Evolutionary conservation across 345 rosid species (phyloP), one percentile per base, ranked within the genome.

Genomic region (Syzygium aromaticum): DNA sequence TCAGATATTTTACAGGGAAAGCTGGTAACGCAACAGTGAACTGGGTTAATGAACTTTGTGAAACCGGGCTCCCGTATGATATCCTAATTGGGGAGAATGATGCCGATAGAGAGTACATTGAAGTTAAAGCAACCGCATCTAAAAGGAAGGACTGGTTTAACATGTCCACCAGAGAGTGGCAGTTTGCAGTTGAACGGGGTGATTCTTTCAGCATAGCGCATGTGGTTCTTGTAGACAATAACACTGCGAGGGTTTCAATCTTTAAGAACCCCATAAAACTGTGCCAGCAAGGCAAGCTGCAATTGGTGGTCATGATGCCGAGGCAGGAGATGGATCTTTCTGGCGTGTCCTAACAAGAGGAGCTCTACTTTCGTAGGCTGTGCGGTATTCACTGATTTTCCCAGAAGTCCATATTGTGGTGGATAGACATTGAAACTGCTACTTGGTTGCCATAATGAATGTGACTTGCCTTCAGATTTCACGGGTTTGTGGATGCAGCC

Each of bases 41-140:
- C 83, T 98, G 99, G 99, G 94, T 96, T 56, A 98, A 98, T 64
- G 94, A 94, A 87, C 92, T 89, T 52, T 90, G 86, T 28, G 99
- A 98, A 93, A 94, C 97, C 1, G 98, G 98, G 85, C 90, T 95
- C 88, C 99, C 99, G 33, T 98, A 94, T 59, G 99, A 98, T 90
- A 91, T 98, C 73, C 64, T 96, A 83, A 88, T 95, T 91, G 87
- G 91, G 85, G 84, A 90, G 49, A 85, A 51, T 40, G 86, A 86
- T 88, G 91, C 88, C 86, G 52, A 61, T 83, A 87, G 73, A 56
- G 92, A 93, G 86, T 98, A 95, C 73, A 87, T 96, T 33, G 99
- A 98, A 91, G 99, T 98, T 59, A 98, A 98, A 91, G 94, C 99
- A 17, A 96, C 99, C 5, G 93, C 73, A 78, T 95, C 94, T 51